These are phyloP conservation scores for Acidiella bohemica DNA, from an alignment of 495 filamentous ascomycete genomes.

Conservation along the genomic window DNA sequence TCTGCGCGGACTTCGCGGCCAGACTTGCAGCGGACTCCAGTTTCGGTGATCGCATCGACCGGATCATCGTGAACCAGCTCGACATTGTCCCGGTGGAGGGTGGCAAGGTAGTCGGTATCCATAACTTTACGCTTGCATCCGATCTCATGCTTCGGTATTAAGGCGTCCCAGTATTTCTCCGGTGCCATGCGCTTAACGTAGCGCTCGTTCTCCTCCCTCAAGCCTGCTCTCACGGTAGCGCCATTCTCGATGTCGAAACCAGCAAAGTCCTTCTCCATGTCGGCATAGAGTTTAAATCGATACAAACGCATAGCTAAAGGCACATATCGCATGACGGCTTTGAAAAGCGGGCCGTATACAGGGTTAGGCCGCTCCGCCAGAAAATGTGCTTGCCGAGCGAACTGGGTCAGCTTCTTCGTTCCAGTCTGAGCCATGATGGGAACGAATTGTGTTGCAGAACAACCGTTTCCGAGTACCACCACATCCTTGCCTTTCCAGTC, in stretches of 20 bases:
- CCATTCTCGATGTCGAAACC: slow-evolving; percentile 23
- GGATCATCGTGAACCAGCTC: slow-evolving; percentile 22
- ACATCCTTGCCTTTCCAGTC: slow-evolving; percentile 44
- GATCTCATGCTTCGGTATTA: slow-evolving; percentile 22
- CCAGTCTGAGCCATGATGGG: slow-evolving; percentile 20
- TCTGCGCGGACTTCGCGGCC: slow-evolving; percentile 22
- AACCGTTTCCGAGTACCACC: slow-evolving; percentile 41
- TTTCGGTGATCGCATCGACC: slow-evolving; percentile 16
- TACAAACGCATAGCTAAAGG: slow-evolving; percentile 24
- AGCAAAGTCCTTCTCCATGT: slow-evolving; percentile 24
- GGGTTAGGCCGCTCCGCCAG: slow-evolving; percentile 23
- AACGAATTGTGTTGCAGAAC: slow-evolving; percentile 27
- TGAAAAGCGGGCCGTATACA: slow-evolving; percentile 21
- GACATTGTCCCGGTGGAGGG: slow-evolving; percentile 21
- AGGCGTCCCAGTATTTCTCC: slow-evolving; percentile 21
- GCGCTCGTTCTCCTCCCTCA: slow-evolving; percentile 19
- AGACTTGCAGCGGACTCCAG: slow-evolving; percentile 16
- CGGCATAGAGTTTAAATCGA: slow-evolving; percentile 20
- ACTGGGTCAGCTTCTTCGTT: slow-evolving; percentile 22
- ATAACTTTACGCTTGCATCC: slow-evolving; percentile 27
- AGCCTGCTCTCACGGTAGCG: slow-evolving; percentile 9
- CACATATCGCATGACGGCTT: slow-evolving; percentile 22
- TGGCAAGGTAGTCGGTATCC: slow-evolving; percentile 24
- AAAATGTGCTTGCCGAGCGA: slow-evolving; percentile 22
- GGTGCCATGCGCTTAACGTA: slow-evolving; percentile 24